Base-by-base conservation (phyloP, 805 yeast species). In the Lachancea kluyveri region DNA sequence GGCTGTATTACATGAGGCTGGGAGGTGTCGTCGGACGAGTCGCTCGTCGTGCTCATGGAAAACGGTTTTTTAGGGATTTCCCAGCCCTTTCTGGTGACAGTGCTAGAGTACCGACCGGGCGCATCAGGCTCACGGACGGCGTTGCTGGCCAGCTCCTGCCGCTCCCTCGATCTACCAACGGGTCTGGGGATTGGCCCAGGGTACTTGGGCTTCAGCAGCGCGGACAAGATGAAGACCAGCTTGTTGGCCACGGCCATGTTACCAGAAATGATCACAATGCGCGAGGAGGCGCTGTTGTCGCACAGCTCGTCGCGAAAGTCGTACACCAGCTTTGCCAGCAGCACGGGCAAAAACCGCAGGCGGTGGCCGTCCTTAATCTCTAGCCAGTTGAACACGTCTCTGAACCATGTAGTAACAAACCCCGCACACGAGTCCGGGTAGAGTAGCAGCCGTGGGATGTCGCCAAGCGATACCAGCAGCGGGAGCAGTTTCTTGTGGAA, bases 221-320 rank as follows among this genome's bases (percentile, higher is more conserved):
- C 79, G 32, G 72, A 64, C 6, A 75, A 40, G 6, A 75, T 68
- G 35, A 72, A 74, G 0, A 74, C 58, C 33, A 75, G 54, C 45
- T 74, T 74, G 43, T 74, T 76, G 1, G 80, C 78, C 7, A 75
- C 77, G 6, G 68, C 68, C 21, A 76, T 72, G 45, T 75, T 75
- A 10, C 76, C 70, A 0, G 81, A 74, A 69, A 74, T 65, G 3
- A 75, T 60, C 1, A 74, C 74, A 1, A 75, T 60, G 26, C 79
- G 59, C 6, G 70, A 60, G n/a, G 64, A 50, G 24, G 62, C 67
- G 14, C 44, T 34, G 7, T 40, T 32, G 19, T 49, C 49, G 2
- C 41, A 29, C 9, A 44, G 26, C 3, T 45, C 34, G 8, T 46
- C 43, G 10, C 41, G 43, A 17, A 43, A 52, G 21, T 51, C 52